Evolutionary conservation across 2,329 filamentous ascomycete species (phyloP), one percentile per base, ranked within the genome.

Genomic region (Aspergillus sp.): DNA sequence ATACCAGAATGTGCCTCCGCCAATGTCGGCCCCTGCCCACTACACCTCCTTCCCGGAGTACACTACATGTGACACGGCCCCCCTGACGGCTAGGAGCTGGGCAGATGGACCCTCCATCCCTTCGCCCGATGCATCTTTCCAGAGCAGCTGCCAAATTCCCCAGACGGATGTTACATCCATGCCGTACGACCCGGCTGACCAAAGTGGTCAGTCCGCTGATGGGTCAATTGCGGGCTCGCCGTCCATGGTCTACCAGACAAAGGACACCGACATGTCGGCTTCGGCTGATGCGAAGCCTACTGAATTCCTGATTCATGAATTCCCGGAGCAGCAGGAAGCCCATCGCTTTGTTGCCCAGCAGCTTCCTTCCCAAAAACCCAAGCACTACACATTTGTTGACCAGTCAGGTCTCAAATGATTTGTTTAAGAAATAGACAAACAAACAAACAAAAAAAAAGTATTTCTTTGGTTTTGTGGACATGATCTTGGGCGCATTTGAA

Each of bases 231-330:
- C 60, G n/a, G 60, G 53, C 6, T 62, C 59, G 11, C 64, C 59
- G 19, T 19, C 19, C 19, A 19, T 66, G 45, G 53, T 65, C 48
- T 62, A 62, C 48, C 55, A 65, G 32, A 50, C 60, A 5, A 62
- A 61, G 39, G 57, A 61, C 36, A 51, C 57, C 8, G 61, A 57
- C 12, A 56, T 65, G 43, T 55, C 50, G 39, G 54, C 53, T 37
- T 52, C 43, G 8, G 52, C 52, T 6, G 64, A 68, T 10, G 48
- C 61, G 34, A 66, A 66, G 53, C 56, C 54, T 32, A 61, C 62
- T 1, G 66, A 71, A 48, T 72, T 72, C 47, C 59, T 63, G 44
- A 70, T 72, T 39, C 66, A 69, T 39, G 69, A 72, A 46, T 73
- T 69, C 46, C 63, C 68, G 9, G 61, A 71, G 45, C 69, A 73